These are phyloP conservation scores for Chiua sp. DNA, from an alignment of 1,284 basidiomycete genomes.

Conservation along the genomic window DNA sequence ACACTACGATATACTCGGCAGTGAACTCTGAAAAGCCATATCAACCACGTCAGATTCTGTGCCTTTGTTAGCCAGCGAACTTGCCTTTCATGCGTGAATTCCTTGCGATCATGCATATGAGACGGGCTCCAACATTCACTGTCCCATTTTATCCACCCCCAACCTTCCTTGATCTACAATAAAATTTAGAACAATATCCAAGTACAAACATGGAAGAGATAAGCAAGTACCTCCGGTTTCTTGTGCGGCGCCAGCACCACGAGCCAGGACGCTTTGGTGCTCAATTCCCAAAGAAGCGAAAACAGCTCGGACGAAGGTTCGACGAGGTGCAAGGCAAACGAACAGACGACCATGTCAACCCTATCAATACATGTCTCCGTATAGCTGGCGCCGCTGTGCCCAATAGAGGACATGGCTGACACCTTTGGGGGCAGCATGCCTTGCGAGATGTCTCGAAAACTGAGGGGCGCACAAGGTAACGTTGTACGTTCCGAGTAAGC, in stretches of 20 bases:
- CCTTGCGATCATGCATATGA: slow-evolving; percentile 45
- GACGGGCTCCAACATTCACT: slow-evolving; percentile 56
- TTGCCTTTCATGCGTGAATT: slow-evolving; percentile 63
- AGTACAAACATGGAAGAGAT: neutral
- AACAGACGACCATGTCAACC: slow-evolving; percentile 71
- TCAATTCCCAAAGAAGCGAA: slow-evolving; percentile 66
- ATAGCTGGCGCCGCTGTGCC: neutral
- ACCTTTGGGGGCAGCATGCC: slow-evolving; percentile 47
- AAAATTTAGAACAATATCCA: neutral
- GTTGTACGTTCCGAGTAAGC: slow-evolving; percentile 56
- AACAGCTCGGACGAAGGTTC: slow-evolving; percentile 66
- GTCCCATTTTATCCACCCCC: slow-evolving; percentile 78
- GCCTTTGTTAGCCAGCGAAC: slow-evolving; percentile 14
- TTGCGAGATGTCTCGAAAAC: slow-evolving; percentile 58
- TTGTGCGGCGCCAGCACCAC: slow-evolving; percentile 76
- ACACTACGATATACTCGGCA: slow-evolving; percentile 36
- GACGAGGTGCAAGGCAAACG: slow-evolving; percentile 75
- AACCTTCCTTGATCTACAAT: slow-evolving; percentile 68
- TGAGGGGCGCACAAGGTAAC: slow-evolving; percentile 52
- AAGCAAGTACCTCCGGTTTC: slow-evolving; percentile 64
- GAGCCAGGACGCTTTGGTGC: slow-evolving; percentile 65
- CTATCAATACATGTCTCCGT: slow-evolving; percentile 5
- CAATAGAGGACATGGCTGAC: slow-evolving; percentile 19
- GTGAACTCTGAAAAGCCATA: slow-evolving; percentile 27
- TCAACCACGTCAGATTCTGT: neutral